phyloP scores from a whole-genome alignment of 2,329 filamentous ascomycete species.

The Camillea tinctor region DNA sequence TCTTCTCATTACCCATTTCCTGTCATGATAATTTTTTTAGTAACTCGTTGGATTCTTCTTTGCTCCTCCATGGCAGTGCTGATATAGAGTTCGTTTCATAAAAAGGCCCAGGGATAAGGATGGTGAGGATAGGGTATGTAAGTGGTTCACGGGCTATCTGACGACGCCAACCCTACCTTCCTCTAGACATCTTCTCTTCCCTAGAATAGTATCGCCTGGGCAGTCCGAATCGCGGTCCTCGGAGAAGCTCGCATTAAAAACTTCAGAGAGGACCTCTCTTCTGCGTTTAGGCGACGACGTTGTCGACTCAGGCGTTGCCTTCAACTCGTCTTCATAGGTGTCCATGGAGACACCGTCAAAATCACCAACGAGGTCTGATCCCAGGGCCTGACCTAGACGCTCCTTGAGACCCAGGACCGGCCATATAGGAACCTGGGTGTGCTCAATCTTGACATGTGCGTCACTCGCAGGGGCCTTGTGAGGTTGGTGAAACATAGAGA shows the following conservation, averaged over 20 bases:
- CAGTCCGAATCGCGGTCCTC: constrained; percentile 27
- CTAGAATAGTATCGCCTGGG: constrained; percentile 13
- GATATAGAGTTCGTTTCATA: neutral
- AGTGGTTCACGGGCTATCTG: constrained; percentile 15
- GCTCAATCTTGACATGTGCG: constrained; percentile 45
- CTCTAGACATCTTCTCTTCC: constrained; percentile 28
- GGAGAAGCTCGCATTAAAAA: constrained; percentile 32
- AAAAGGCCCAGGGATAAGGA: neutral
- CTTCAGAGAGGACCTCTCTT: constrained; percentile 27
- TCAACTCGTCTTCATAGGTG: constrained; percentile 41
- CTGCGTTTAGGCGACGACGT: constrained; percentile 23
- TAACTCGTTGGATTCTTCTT: neutral
- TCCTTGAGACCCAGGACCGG: constrained; percentile 55
- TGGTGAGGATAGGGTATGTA: neutral
- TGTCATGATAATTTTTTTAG: neutral
- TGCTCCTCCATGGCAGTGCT: neutral
- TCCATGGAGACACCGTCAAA: constrained; percentile 43
- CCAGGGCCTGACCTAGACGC: constrained; percentile 53
- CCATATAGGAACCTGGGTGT: constrained; percentile 51
- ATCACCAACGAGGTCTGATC: constrained; percentile 48
- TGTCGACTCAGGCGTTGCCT: constrained; percentile 5
- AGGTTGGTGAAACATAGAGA: constrained; percentile 51
- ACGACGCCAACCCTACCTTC: constrained; percentile 30
- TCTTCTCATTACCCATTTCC: neutral
- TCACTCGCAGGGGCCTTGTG: constrained; percentile 36